Evolutionary conservation across 208 protist species (phyloP).

Genomic region (Porcisia deanei): DNA sequence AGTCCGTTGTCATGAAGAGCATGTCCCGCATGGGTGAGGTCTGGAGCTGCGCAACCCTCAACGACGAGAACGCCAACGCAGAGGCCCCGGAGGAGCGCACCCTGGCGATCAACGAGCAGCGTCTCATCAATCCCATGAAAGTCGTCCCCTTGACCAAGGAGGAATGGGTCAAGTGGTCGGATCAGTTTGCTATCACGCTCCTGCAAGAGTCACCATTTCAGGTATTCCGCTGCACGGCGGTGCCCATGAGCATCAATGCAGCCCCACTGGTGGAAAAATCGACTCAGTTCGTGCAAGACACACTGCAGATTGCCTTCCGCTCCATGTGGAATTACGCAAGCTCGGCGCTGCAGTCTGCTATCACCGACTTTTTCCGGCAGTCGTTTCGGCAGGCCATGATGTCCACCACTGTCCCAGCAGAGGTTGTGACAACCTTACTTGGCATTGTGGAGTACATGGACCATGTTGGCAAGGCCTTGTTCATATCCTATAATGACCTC

Average conservation of each 20-base stretch:
- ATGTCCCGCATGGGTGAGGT: conserved; percentile 62
- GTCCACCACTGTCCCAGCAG: conserved; percentile 65
- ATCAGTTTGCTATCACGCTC: conserved; percentile 66
- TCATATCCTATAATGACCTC: conserved; percentile 61
- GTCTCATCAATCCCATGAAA: conserved; percentile 57
- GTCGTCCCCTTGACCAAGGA: conserved; percentile 70
- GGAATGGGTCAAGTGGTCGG: conserved; percentile 78
- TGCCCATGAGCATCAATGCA: conserved; percentile 64
- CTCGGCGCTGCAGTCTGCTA: conserved; percentile 53
- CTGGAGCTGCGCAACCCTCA: conserved; percentile 50
- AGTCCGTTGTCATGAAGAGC: conserved; percentile 44
- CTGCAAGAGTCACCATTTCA: conserved; percentile 86
- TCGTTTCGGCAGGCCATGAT: conserved; percentile 63
- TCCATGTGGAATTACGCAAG: conserved; percentile 75
- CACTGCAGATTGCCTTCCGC: conserved; percentile 75
- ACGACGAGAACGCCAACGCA: conserved; percentile 40
- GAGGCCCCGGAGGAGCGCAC: conserved; percentile 45
- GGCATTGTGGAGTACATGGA: conserved; percentile 89
- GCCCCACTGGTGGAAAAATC: conserved; percentile 70
- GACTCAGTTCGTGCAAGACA: conserved; percentile 60
- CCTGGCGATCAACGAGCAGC: conserved; percentile 63
- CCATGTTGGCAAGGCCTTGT: conserved; percentile 69
- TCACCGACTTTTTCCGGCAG: conserved; percentile 68
- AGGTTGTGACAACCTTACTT: conserved; percentile 68
- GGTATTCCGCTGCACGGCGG: conserved; percentile 80